Conservation (phyloP, 1,139 yeast species). For the Nakaseomyces delphensis region DNA sequence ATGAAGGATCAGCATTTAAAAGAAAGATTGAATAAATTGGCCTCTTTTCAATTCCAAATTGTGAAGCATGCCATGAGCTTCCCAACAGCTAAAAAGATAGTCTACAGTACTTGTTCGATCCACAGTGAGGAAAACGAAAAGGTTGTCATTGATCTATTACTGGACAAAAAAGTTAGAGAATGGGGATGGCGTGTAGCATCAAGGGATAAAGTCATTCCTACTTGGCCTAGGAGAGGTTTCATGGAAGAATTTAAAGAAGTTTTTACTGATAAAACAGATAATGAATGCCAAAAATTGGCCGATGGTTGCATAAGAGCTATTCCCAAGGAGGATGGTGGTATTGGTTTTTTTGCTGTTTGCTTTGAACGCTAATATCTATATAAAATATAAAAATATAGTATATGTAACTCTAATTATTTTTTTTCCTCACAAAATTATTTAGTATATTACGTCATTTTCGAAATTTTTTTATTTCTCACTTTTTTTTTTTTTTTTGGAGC, state of each 20-base stretch:
- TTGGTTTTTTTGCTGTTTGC: constrained; percentile 84
- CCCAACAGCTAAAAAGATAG: constrained; percentile 69
- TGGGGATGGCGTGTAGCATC: constrained; percentile 71
- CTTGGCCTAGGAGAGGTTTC: constrained; percentile 81
- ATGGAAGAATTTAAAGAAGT: constrained; percentile 51
- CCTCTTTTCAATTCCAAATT: constrained; percentile 79
- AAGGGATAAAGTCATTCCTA: constrained; percentile 58
- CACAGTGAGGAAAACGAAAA: constrained; percentile 90
- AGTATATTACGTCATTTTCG: neutral
- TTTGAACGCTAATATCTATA: constrained; percentile 28
- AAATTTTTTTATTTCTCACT: neutral
- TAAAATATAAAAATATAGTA: neutral
- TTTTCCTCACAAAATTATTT: neutral
- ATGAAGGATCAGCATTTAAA: constrained; percentile 39
- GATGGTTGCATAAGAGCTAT: constrained; percentile 79
- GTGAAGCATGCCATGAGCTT: constrained; percentile 82
- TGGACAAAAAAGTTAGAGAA: constrained; percentile 49
- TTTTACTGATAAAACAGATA: constrained; percentile 33
- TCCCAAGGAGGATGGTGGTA: constrained; percentile 90
- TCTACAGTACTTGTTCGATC: constrained; percentile 90
- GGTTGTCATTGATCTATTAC: constrained; percentile 70
- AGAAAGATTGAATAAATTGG: constrained; percentile 58
- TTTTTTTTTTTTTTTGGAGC: neutral
- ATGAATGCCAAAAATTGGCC: constrained; percentile 47
- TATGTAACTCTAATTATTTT: neutral